Percentiles rank a stretch among this genome's conserved stretches.
Conservation (phyloP, 1,284 basidiomycete genomes). For the Ceratobasidium sp. region DNA sequence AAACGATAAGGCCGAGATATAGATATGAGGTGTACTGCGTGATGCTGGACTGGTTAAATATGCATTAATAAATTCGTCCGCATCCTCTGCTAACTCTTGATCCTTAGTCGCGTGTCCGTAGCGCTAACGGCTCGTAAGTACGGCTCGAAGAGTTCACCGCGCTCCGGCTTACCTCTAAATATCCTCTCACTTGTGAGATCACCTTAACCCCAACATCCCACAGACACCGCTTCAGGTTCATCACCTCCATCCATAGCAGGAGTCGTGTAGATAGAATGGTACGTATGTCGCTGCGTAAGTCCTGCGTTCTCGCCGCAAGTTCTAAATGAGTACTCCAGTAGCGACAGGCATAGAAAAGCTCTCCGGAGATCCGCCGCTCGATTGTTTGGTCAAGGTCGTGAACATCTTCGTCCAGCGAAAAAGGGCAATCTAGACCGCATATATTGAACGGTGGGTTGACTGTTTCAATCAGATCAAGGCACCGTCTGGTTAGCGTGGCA, state of each 20-base stretch:
- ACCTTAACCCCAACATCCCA: background rate
- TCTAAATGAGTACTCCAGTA: conserved; percentile 18
- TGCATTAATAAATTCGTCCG: background rate
- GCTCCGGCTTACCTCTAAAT: background rate
- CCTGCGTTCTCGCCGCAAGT: background rate
- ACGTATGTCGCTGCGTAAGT: background rate
- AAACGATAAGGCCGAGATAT: background rate
- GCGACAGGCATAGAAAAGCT: conserved; percentile 17
- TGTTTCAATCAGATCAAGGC: background rate
- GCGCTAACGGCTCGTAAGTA: background rate
- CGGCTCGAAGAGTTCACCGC: background rate
- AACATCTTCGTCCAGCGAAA: background rate
- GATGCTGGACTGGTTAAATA: background rate
- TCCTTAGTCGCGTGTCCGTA: background rate
- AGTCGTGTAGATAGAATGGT: background rate
- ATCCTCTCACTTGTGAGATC: background rate
- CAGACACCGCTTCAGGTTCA: background rate
- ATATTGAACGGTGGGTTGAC: conserved; percentile 5
- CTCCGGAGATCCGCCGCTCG: background rate
- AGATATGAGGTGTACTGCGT: background rate
- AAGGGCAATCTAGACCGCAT: background rate
- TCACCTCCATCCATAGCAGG: background rate
- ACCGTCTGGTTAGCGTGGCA: background rate
- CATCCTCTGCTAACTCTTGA: background rate
- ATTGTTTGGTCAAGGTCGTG: background rate